These are phyloP conservation scores for Xylariaceae sp. DNA, from an alignment of 2,329 filamentous ascomycete species.

Conservation along the genomic window DNA sequence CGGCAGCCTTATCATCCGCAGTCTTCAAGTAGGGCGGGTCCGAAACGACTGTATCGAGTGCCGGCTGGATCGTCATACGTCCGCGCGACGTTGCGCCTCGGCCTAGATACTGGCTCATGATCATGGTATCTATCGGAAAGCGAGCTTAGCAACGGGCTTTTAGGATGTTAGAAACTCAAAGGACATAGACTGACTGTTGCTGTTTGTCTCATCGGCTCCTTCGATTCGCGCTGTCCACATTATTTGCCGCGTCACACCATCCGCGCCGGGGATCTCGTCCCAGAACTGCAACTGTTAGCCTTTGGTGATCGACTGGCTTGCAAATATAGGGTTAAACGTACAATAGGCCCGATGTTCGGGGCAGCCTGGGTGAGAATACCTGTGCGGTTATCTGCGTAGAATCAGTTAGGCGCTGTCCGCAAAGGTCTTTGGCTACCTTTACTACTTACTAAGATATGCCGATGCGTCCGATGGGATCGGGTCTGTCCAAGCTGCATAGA, in stretches of 20 bases:
- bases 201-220: constrained; percentile 37
- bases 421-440: not conserved
- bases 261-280: constrained; percentile 53
- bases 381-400: constrained; percentile 28
- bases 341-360: constrained; percentile 59
- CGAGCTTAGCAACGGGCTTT: constrained; percentile 3
- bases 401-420: constrained; percentile 7
- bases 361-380: constrained; percentile 62
- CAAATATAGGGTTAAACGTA: no score
- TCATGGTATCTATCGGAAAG: constrained; percentile 39
- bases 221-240: constrained; percentile 66
- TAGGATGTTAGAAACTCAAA: not conserved
- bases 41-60: constrained; percentile 55
- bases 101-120: constrained; percentile 59
- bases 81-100: constrained; percentile 59
- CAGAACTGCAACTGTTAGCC: constrained; percentile 35
- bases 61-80: constrained; percentile 55
- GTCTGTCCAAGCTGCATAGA: constrained; percentile 56
- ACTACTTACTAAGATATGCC: constrained; percentile 41
- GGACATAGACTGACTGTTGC: constrained; percentile 24
- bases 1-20: constrained; percentile 55
- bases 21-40: constrained; percentile 57
- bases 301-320: not conserved
- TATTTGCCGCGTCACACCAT: constrained; percentile 58
- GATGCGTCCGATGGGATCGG: constrained; percentile 42